These are phyloP conservation scores for Cryptococcus sp. DNA, from an alignment of 1,284 basidiomycete species.

Conservation along the genomic window DNA sequence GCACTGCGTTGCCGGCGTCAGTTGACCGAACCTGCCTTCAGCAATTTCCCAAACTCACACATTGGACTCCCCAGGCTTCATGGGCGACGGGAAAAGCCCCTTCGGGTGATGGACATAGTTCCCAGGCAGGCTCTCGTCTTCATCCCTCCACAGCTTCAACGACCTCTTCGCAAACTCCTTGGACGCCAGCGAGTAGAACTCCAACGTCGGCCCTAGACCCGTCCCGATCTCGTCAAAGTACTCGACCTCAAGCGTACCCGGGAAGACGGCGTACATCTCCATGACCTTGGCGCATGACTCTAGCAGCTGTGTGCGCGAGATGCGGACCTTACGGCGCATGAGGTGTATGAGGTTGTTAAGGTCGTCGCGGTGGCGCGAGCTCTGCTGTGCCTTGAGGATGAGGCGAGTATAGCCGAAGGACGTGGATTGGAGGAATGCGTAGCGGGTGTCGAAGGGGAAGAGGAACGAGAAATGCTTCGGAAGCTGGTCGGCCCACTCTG, in stretches of 20 bases:
- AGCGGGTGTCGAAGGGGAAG: constrained; percentile 96
- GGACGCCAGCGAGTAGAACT: constrained; percentile 93
- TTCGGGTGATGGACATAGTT: constrained; percentile 72
- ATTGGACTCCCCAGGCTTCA: constrained; percentile 55
- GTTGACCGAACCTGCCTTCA: neutral
- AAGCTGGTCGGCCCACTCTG: constrained; percentile 93
- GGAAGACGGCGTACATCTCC: constrained; percentile 85
- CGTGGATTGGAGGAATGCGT: constrained; percentile 93
- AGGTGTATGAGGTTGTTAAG: constrained; percentile 87
- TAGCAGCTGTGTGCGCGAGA: constrained; percentile 87
- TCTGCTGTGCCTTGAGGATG: constrained; percentile 81
- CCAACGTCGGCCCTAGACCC: constrained; percentile 94
- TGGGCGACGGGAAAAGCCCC: constrained; percentile 86
- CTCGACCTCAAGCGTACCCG: constrained; percentile 92
- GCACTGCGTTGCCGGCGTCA: constrained; percentile 15
- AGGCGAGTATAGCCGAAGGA: constrained; percentile 95
- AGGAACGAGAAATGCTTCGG: constrained; percentile 95
- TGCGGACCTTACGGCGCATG: constrained; percentile 93
- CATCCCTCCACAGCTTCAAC: constrained; percentile 86
- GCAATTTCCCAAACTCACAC: constrained; percentile 14
- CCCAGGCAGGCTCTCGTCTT: constrained; percentile 62
- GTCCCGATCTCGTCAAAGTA: constrained; percentile 99
- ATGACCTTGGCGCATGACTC: constrained; percentile 98
- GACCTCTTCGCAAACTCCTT: constrained; percentile 86
- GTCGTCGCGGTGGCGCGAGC: constrained; percentile 75